Percentiles rank a stretch among this genome's conserved stretches.
These are phyloP conservation scores for Exophiala lecanii-corni DNA, from an alignment of 2,329 filamentous ascomycete genomes.

Conservation along the genomic window DNA sequence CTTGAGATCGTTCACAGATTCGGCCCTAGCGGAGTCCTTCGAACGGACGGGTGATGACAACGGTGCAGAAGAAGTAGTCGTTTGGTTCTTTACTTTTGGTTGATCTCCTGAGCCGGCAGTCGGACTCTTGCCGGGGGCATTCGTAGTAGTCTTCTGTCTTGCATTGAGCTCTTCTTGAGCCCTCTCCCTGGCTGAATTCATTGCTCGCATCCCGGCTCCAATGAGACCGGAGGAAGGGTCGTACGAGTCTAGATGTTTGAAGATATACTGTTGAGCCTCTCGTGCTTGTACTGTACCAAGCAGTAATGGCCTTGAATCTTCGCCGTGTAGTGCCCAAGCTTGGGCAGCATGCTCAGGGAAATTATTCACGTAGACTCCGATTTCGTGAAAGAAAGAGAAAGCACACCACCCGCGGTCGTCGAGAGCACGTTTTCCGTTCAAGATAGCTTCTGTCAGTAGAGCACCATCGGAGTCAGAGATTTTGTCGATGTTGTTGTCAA, in stretches of 20 bases:
- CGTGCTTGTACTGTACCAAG: conserved; percentile 55
- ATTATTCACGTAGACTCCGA: conserved; percentile 66
- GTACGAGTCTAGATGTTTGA: conserved; percentile 30
- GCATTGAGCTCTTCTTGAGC: conserved; percentile 18
- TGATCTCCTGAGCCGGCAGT: conserved; percentile 15
- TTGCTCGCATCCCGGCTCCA: conserved; percentile 38
- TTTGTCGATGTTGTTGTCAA: conserved; percentile 56
- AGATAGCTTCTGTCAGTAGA: conserved; percentile 61
- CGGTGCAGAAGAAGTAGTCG: conserved; percentile 4
- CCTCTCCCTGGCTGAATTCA: conserved; percentile 26
- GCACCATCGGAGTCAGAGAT: conserved; percentile 58
- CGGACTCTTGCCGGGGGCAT: conserved; percentile 10
- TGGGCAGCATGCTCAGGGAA: conserved; percentile 60
- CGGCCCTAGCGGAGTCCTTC: neutral
- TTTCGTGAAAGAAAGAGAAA: conserved; percentile 67
- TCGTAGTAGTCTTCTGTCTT: conserved; percentile 9
- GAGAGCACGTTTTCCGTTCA: conserved; percentile 57
- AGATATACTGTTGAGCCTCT: conserved; percentile 53
- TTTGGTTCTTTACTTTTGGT: conserved; percentile 22
- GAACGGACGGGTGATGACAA: conserved; percentile 2
- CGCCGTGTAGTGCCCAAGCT: conserved; percentile 63
- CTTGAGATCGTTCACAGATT: conserved; percentile 3
- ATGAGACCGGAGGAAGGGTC: conserved; percentile 40
- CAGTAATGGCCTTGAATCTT: conserved; percentile 44
- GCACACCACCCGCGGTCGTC: conserved; percentile 60